Conservation (phyloP, 768 basidiomycete genomes). For the Boletus tomentosulus region DNA sequence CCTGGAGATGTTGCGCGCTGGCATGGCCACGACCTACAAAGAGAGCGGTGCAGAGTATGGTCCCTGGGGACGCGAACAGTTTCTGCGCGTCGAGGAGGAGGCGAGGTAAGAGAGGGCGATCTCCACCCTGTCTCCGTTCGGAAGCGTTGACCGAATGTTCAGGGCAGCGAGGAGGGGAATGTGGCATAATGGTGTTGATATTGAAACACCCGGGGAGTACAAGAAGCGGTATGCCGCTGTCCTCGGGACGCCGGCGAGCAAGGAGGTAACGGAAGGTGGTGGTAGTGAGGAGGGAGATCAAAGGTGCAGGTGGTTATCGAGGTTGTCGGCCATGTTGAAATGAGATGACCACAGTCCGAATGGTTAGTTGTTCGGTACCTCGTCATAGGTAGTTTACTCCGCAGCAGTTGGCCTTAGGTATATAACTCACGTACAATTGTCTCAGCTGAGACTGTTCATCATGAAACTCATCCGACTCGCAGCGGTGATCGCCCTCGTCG, state of each 20-base stretch:
- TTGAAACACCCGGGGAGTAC: slow-evolving; percentile 76
- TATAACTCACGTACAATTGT: neutral
- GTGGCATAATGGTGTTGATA: slow-evolving; percentile 54
- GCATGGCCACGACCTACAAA: too few relatives aligned
- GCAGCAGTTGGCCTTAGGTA: slow-evolving; percentile 10
- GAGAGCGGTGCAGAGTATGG: too few relatives aligned
- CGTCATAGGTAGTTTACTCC: neutral
- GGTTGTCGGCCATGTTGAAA: too few relatives aligned
- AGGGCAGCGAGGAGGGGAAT: slow-evolving; percentile 67
- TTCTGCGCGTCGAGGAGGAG: too few relatives aligned
- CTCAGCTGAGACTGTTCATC: neutral
- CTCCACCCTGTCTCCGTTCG: neutral
- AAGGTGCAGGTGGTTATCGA: too few relatives aligned
- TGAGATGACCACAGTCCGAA: neutral
- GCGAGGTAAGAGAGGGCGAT: too few relatives aligned
- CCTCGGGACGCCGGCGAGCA: slow-evolving; percentile 1
- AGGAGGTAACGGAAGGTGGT: neutral
- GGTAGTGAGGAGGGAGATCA: neutral
- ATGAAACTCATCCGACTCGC: neutral
- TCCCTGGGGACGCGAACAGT: too few relatives aligned
- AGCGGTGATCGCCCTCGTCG: neutral
- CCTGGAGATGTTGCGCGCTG: too few relatives aligned
- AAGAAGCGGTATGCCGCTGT: slow-evolving; percentile 58
- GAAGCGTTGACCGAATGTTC: neutral
- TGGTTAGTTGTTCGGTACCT: neutral